Evolutionary conservation across 352 stramenopile genomes (phyloP).

Genomic region (Phytopythium litorale): DNA sequence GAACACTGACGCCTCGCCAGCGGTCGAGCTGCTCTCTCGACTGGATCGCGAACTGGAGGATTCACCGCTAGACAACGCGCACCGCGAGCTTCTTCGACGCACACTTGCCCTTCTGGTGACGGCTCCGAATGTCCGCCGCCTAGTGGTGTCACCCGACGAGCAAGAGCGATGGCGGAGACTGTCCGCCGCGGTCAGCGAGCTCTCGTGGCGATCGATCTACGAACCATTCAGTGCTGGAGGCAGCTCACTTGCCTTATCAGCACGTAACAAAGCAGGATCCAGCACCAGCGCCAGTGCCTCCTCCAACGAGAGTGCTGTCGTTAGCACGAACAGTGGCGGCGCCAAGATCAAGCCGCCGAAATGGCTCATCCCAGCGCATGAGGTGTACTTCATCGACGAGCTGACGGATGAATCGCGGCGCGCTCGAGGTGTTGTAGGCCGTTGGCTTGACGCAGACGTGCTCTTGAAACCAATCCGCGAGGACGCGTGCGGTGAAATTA

Average conservation of each 20-base stretch:
- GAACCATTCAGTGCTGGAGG: background rate
- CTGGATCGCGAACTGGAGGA: background rate
- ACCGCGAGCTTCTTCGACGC: background rate
- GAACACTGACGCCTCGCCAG: background rate
- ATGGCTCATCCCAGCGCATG: slow-evolving; percentile 2
- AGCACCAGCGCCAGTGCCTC: background rate
- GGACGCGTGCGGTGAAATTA: background rate
- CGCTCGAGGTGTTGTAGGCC: background rate
- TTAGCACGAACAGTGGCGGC: background rate
- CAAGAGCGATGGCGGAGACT: slow-evolving; percentile 1
- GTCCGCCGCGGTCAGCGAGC: background rate
- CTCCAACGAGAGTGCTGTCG: background rate
- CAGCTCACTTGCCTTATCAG: background rate
- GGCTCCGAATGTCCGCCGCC: background rate
- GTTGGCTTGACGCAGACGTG: slow-evolving; percentile 1
- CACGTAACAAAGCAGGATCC: background rate
- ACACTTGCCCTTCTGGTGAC: background rate
- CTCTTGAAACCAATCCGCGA: background rate
- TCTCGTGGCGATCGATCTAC: slow-evolving; percentile 1
- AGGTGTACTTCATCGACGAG: background rate
- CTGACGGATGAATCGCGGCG: slow-evolving; percentile 1
- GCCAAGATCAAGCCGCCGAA: background rate
- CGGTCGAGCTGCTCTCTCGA: background rate
- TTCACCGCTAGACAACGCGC: background rate
- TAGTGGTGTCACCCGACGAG: background rate